Base-by-base conservation (phyloP, 2,329 filamentous ascomycete species). In the Ilyonectria sp. region DNA sequence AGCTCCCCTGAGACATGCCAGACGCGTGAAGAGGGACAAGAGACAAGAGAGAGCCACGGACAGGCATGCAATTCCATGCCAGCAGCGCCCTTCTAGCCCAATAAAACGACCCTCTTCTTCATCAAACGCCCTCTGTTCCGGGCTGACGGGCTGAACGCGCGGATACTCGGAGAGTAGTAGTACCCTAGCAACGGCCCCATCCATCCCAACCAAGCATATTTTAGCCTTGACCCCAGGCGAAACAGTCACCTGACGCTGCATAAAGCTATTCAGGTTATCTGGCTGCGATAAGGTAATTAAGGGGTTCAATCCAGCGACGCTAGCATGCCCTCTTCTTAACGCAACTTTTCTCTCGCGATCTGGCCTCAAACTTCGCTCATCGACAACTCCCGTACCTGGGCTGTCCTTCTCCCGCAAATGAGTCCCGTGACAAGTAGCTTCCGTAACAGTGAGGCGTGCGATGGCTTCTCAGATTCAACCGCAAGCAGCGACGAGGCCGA, bases 371-470 rank as follows among this genome's bases (percentile, higher is more conserved):
- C 33, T 58, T 59, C 29, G 46, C 54, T 66, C 58, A 58, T 66
- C 63, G 63, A 66, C 63, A 66, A 52, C 49, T 19, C 46, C 37
- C 52, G 26, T 37, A 19, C 44, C 37, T 61, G 50, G 62, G 62
- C 63, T 53, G 52, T 60, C 50, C 46, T 37, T 50, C 46, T 55
- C 33, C 60, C 52, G 63, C 63, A 57, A 66, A 66, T 66, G 63
- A 66, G 53, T 66, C 35, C 63, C 58, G 63, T 66, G 63, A 66
- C 63, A 58, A 59, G 50, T 66, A 61, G 63, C 59, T 66, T 66
- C 63, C 63, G 58, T 66, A 66, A 66, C 52, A 58, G 17, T 52
- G 52, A 61, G 47, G 63, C 58, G 58, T 54, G 61, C 29, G 44
- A 66, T 62, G 63, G 63, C 58, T 66, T 59, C 53, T 52, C 53